Conservation (phyloP, 441 rosid species). For the Oxalis stricta region DNA sequence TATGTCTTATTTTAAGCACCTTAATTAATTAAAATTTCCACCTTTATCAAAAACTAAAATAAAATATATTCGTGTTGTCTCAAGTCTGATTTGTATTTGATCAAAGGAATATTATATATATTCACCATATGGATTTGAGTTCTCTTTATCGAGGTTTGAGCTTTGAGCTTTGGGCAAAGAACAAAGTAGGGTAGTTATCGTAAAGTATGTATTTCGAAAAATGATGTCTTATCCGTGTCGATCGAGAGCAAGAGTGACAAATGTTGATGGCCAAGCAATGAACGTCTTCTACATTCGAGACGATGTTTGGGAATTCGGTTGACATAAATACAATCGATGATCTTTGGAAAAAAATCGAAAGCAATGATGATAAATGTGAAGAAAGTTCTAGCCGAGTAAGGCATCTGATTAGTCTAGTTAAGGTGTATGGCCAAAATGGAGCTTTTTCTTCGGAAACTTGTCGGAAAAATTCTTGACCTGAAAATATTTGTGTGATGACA, state of each 20-base stretch:
- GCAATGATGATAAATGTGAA: constrained; percentile 64
- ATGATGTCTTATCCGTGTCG: constrained; percentile 58
- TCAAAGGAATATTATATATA: too few species aligned
- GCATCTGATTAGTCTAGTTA: too few species aligned
- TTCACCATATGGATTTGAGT: too few species aligned
- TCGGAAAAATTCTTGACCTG: too few species aligned
- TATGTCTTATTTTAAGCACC: too few species aligned
- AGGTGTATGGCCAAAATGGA: too few species aligned
- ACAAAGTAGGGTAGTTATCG: constrained; percentile 78
- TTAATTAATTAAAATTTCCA: too few species aligned
- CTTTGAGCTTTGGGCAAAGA: constrained; percentile 78
- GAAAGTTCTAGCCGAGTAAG: constrained; percentile 35
- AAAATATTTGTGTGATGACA: too few species aligned
- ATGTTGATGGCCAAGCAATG: constrained; percentile 60
- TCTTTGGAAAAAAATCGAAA: constrained; percentile 61
- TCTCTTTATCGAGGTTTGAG: constrained; percentile 83
- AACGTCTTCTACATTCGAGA: constrained; percentile 70
- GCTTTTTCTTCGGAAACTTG: too few species aligned
- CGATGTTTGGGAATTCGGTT: constrained; percentile 68
- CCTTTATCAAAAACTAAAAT: too few species aligned
- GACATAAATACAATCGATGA: constrained; percentile 63
- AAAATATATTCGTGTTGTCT: too few species aligned
- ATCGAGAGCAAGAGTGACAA: constrained; percentile 70
- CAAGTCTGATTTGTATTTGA: too few species aligned
- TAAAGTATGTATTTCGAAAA: constrained; percentile 68